Conservation (phyloP, 2,329 filamentous ascomycete species). For the Xylaria sp. region DNA sequence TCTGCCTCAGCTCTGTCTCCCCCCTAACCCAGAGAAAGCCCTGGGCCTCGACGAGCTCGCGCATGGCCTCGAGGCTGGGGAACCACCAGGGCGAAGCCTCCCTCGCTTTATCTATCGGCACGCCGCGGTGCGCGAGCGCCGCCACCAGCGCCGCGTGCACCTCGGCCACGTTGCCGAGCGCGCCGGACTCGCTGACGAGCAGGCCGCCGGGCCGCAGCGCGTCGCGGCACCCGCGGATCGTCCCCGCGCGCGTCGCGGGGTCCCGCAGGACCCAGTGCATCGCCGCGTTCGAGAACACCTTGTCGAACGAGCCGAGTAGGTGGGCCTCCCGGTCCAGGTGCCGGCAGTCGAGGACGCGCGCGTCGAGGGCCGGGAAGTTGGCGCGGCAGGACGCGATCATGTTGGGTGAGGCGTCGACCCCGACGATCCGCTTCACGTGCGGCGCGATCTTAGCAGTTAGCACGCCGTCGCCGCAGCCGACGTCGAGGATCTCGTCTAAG, state of each 20-base stretch:
- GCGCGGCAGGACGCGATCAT: slow-evolving; percentile 10
- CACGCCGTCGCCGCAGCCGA: slow-evolving; percentile 11
- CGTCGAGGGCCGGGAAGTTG: slow-evolving; percentile 3
- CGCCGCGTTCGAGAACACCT: slow-evolving; percentile 9
- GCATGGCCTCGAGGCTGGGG: slow-evolving; percentile 9
- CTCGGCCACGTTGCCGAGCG: slow-evolving; percentile 6
- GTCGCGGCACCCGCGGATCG: slow-evolving; percentile 5
- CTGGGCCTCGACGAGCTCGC: slow-evolving; percentile 1
- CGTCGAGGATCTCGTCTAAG: slow-evolving; percentile 9
- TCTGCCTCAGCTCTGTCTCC: slow-evolving; percentile 7
- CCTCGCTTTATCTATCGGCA: slow-evolving; percentile 5
- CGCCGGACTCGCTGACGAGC: slow-evolving; percentile 7
- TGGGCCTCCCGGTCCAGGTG: slow-evolving; percentile 4
- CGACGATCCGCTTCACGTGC: slow-evolving; percentile 10
- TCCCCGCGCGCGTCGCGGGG: slow-evolving; percentile 1
- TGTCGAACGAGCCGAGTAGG: slow-evolving; percentile 9
- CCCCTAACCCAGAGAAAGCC: slow-evolving; percentile 8
- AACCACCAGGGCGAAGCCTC: slow-evolving; percentile 6
- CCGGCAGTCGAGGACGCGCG: slow-evolving; percentile 11
- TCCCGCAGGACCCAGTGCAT: slow-evolving; percentile 9
- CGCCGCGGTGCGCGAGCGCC: slow-evolving; percentile 2
- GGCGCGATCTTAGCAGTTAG: slow-evolving; percentile 9
- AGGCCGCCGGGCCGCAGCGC: slow-evolving; percentile 2
- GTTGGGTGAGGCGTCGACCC: slow-evolving; percentile 7
- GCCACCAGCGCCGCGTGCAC: slow-evolving; percentile 8